Base-by-base conservation (phyloP, 1,284 basidiomycete species). In the Mycena sp. region DNA sequence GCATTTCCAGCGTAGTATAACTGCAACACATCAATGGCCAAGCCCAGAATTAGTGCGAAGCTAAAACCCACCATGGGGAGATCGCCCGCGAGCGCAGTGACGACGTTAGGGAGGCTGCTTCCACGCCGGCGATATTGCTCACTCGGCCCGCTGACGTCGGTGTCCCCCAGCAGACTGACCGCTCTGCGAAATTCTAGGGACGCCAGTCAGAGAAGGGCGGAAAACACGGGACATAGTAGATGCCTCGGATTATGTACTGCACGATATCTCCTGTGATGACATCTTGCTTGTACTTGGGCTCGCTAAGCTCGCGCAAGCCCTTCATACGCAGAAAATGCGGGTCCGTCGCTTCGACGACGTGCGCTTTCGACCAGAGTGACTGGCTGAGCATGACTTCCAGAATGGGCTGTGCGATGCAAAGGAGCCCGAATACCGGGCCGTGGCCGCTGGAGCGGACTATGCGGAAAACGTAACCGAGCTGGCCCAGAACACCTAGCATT, bases 181-280 rank as follows among this genome's bases (percentile, higher is more conserved):
- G 65, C 43, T 17, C 46, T 57, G 12, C 65, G 65, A 23, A 67
- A 67, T 37, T 67, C 67, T 68, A 58, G 49, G 50, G 7, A 16
- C 5, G 30, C n/a, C n/a, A n/a, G n/a, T n/a, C n/a, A 40, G 21
- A n/a, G 43, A 2, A 11, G 16, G 35, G 53, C 16, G 12, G 9
- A 30, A 25, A 28, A 3, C 48, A 23, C 10, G 17, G 9, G 2
- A 41, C 37, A 21, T 4, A 51, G 7, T 2, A 9, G 23, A 63
- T 43, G 14, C 68, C 58, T 32, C 55, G 35, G 6, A 67, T 21
- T 10, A 70, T 61, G 19, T 67, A 54, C 30, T 62, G 55, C 6
- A 64, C 61, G 29, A 70, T 61, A 46, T 68, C 61, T 4, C 67
- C 67, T 6, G 64, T 68, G 30, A 70, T 62, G 21, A 70, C 57